Base-by-base conservation (phyloP, 1,284 basidiomycete genomes). In the Trametes sp. region DNA sequence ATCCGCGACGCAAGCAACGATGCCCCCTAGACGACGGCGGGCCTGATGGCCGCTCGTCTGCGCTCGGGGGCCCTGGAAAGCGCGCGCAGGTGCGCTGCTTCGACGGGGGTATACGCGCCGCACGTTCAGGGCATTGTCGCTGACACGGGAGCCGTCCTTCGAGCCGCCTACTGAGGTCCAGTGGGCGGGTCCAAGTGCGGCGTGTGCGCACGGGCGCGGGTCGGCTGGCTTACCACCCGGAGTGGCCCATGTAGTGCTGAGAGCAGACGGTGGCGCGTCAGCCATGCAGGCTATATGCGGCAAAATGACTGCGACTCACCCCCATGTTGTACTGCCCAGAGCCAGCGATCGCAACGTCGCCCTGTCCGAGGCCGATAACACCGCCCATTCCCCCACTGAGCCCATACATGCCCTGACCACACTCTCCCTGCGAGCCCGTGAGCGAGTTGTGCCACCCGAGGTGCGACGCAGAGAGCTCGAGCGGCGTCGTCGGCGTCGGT, bases 401-500 rank as follows among this genome's bases (percentile, higher is more conserved):
- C 5, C 58, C 55, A 46, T 65, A 65, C 64, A 65, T 60, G 24
- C 54, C 57, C 35, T 62, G 31, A 5, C 59, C 53, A 41, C 62
- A 61, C n/a, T 61, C 62, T 9, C 36, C 50, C 31, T 60, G 50
- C 3, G 59, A 35, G 3, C 35, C 55, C 28, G 62, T 53, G 21
- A 59, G 55, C 35, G 51, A 28, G 50, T 54, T 50, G 35, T 63
- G 57, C 65, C 62, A 63, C 0, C 59, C 59, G 31, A 48, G 29
- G 31, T 56, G 53, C 3, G 66, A 56, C 4, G 61, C 36, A 4
- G 68, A 61, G 44, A 73, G 65, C 58, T 74, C 73, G 57, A 75
- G 72, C 56, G 74, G 74, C 54, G 71, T 73, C 4, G 60, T 67
- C 42, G 65, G 65, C 29, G 65, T 67, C 42, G 70, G 73, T 19